Conservation (phyloP, 75 land plant species). For the Picea glauca region DNA sequence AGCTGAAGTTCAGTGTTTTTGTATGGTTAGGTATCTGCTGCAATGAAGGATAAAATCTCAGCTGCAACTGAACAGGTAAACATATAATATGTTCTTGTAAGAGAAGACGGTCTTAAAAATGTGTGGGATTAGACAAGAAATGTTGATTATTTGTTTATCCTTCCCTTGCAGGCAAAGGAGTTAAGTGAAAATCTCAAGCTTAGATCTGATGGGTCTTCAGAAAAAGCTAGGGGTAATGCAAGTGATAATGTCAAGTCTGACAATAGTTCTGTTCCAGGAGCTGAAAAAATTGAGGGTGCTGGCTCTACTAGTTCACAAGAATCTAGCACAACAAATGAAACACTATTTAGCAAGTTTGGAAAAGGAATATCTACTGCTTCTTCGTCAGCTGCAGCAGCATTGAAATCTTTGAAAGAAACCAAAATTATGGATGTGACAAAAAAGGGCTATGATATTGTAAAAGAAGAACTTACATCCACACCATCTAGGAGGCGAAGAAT, state of each 20-base stretch:
- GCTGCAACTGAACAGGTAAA: constrained; percentile 66
- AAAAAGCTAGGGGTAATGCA: constrained; percentile 15
- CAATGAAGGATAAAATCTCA: constrained; percentile 66
- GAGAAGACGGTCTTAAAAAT: not conserved
- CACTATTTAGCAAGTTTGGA: constrained; percentile 36
- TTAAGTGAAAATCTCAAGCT: constrained; percentile 5
- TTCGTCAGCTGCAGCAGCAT: constrained; percentile 29
- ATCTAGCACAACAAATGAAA: constrained; percentile 17
- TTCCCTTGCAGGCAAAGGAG: constrained; percentile 5
- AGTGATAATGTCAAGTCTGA: constrained; percentile 8
- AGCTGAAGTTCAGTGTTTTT: not conserved
- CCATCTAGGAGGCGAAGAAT: constrained; percentile 38
- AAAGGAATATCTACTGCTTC: constrained; percentile 28
- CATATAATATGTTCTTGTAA: not conserved
- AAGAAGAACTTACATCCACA: constrained; percentile 67
- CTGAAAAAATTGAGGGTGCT: constrained; percentile 19
- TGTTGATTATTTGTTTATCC: not conserved
- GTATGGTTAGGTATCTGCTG: constrained; percentile 47
- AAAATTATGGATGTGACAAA: constrained; percentile 65
- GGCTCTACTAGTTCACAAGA: constrained; percentile 13
- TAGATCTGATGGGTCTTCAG: not conserved
- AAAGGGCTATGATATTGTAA: constrained; percentile 65
- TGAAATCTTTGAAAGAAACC: constrained; percentile 45
- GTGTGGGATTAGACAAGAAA: not conserved
- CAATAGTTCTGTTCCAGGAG: constrained; percentile 9